Percentiles rank a stretch among this genome's conserved stretches.
These are phyloP conservation scores for Fusarium sp. DNA, from an alignment of 2,329 filamentous ascomycete species.

Conservation along the genomic window DNA sequence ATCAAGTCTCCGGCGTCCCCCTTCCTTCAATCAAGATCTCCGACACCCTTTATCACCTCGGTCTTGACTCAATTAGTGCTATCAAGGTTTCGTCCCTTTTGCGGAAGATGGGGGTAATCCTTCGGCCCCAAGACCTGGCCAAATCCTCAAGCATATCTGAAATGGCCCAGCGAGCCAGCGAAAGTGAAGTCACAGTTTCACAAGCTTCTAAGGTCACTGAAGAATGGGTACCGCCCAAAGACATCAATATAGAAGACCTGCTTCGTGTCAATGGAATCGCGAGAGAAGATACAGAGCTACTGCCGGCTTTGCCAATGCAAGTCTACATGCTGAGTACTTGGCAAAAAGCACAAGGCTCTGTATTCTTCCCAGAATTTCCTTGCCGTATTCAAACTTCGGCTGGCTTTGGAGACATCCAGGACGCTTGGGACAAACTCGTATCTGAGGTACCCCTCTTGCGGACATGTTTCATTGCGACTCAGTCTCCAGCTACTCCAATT, in stretches of 20 bases:
- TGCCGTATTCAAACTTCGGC: slow-evolving; percentile 65
- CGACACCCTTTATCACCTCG: slow-evolving; percentile 83
- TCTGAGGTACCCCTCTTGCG: slow-evolving; percentile 73
- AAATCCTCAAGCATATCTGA: slow-evolving; percentile 72
- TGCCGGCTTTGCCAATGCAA: slow-evolving; percentile 83
- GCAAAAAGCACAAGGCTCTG: slow-evolving; percentile 73
- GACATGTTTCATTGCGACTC: slow-evolving; percentile 72
- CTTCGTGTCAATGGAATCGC: slow-evolving; percentile 58
- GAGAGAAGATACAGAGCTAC: slow-evolving; percentile 64
- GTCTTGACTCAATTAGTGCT: slow-evolving; percentile 90
- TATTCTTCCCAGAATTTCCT: slow-evolving; percentile 81
- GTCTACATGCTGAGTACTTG: slow-evolving; percentile 83
- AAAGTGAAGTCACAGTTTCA: background rate
- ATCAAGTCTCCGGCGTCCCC: slow-evolving; percentile 71
- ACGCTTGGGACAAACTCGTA: slow-evolving; percentile 73
- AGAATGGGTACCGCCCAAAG: slow-evolving; percentile 51
- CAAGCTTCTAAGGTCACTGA: slow-evolving; percentile 24
- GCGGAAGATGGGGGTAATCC: slow-evolving; percentile 69
- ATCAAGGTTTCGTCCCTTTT: slow-evolving; percentile 85
- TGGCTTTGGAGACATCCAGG: slow-evolving; percentile 58
- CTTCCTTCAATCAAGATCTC: slow-evolving; percentile 68
- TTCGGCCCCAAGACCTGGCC: slow-evolving; percentile 80
- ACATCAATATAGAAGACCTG: slow-evolving; percentile 57
- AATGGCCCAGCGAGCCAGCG: slow-evolving; percentile 64
- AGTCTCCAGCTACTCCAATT: slow-evolving; percentile 63